phyloP scores from a whole-genome alignment of 768 basidiomycete genomes.

The Tylopilus rubrobrunneus region DNA sequence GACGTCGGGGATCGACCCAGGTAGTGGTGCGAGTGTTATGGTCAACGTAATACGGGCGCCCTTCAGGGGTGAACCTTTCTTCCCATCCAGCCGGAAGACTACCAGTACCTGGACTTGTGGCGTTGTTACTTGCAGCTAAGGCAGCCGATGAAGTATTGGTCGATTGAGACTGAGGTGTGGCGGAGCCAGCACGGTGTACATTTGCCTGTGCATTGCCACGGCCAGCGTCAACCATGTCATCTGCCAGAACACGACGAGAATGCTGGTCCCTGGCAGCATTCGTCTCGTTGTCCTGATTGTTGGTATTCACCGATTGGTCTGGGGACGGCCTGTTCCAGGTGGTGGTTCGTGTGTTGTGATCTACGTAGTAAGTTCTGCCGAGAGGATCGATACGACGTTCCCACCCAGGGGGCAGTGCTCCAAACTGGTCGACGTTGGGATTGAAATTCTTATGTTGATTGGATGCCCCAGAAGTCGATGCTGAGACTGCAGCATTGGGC shows the following conservation, averaged over 20 bases:
- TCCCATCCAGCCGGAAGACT: constrained; percentile 97
- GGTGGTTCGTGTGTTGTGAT: constrained; percentile 95
- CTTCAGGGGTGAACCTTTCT: constrained; percentile 97
- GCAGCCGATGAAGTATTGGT: constrained; percentile 40
- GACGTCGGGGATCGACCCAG: constrained; percentile 99
- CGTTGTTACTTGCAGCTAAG: constrained; percentile 46
- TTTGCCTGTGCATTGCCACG: constrained; percentile 41
- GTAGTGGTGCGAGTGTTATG: constrained; percentile 99
- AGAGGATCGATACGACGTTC: constrained; percentile 96
- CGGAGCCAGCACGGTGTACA: constrained; percentile 38
- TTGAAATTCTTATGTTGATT: constrained; percentile 81
- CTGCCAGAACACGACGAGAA: constrained; percentile 76
- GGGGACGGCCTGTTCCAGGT: constrained; percentile 94
- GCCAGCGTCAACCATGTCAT: constrained; percentile 77
- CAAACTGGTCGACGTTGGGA: constrained; percentile 91
- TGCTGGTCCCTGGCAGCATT: constrained; percentile 86
- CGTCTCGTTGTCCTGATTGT: constrained; percentile 70
- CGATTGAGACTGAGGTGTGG: constrained; percentile 27
- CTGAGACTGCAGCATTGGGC: constrained; percentile 13
- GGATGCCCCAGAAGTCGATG: constrained; percentile 39
- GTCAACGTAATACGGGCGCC: constrained; percentile 97
- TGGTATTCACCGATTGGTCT: constrained; percentile 69
- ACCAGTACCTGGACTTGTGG: constrained; percentile 75
- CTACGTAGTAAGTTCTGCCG: constrained; percentile 95
- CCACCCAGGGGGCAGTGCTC: constrained; percentile 89